Evolutionary conservation across 108 stramenopile species (phyloP).

Genomic region (Chaetoceros tenuissimus): DNA sequence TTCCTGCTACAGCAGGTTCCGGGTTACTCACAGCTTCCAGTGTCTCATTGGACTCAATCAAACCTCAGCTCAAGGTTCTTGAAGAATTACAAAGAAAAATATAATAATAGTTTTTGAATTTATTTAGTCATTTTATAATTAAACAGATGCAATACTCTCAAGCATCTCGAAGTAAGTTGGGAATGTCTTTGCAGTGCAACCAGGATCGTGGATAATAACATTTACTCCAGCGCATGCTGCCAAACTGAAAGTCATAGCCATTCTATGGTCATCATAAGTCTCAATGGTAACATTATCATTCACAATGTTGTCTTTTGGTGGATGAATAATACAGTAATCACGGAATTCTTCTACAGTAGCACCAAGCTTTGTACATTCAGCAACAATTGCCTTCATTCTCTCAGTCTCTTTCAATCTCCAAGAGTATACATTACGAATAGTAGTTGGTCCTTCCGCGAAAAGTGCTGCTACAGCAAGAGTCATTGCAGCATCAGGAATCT

Average conservation of each 20-base stretch:
- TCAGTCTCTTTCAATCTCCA: conserved; percentile 98
- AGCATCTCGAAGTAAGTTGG: conserved; percentile 94
- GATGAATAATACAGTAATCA: conserved; percentile 92
- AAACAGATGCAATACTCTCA: conserved; percentile 55
- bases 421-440: conserved; percentile 94
- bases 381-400: conserved; percentile 97
- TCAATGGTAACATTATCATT: conserved; percentile 90
- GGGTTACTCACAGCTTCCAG: conserved; percentile 78
- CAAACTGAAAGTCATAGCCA: conserved; percentile 96
- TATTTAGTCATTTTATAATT: neutral
- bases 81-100: conserved; percentile 1
- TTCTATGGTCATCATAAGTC: conserved; percentile 97
- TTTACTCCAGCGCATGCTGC: conserved; percentile 95
- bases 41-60: conserved; percentile 44
- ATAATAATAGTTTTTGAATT: neutral
- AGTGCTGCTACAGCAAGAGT: conserved; percentile 92
- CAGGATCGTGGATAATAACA: conserved; percentile 91
- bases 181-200: conserved; percentile 95
- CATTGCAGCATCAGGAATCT: conserved; percentile 98
- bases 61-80: conserved; percentile 39
- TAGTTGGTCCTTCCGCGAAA: conserved; percentile 92
- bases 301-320: conserved; percentile 70
- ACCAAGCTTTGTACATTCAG: conserved; percentile 94
- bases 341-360: conserved; percentile 88
- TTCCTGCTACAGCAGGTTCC: conserved; percentile 88